These are phyloP conservation scores for Fremontodendron californicum DNA, from an alignment of 345 rosid species.

Conservation along the genomic window DNA sequence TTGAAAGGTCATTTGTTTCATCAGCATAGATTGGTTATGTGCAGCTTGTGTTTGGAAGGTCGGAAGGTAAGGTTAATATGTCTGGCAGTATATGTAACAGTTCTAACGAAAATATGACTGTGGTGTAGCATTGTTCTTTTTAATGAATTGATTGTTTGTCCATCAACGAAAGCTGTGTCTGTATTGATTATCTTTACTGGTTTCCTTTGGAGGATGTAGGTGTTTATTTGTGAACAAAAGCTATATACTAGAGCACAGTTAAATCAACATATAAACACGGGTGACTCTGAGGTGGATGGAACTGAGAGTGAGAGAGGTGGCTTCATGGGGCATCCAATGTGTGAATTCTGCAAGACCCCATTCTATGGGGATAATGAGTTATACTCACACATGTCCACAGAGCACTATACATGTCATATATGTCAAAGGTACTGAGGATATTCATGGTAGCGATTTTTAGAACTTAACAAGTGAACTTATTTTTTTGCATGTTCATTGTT, in stretches of 20 bases:
- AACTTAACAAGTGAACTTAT: background rate
- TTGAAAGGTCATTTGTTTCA: slow-evolving; percentile 91
- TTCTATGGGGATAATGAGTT: slow-evolving; percentile 96
- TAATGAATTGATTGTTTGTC: background rate
- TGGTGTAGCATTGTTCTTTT: background rate
- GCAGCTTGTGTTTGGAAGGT: slow-evolving; percentile 90
- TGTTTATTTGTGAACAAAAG: slow-evolving; percentile 94
- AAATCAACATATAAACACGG: slow-evolving; percentile 77
- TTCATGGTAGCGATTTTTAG: background rate
- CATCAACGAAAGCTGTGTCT: background rate
- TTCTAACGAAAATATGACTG: background rate
- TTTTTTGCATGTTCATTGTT: background rate
- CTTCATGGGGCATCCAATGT: slow-evolving; percentile 86
- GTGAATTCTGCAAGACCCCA: slow-evolving; percentile 83
- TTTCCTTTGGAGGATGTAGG: slow-evolving; percentile 35
- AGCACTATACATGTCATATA: slow-evolving; percentile 85
- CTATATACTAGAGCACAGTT: slow-evolving; percentile 73
- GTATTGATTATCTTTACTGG: slow-evolving; percentile 2
- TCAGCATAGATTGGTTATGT: slow-evolving; percentile 75
- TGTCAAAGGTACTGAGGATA: slow-evolving; percentile 68
- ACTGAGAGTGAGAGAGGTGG: slow-evolving; percentile 97
- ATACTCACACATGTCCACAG: slow-evolving; percentile 87
- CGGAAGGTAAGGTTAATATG: slow-evolving; percentile 56
- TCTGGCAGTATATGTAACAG: background rate
- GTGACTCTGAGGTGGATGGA: slow-evolving; percentile 96